Base-by-base conservation (phyloP, 768 basidiomycete species). In the Ramaria rubella region DNA sequence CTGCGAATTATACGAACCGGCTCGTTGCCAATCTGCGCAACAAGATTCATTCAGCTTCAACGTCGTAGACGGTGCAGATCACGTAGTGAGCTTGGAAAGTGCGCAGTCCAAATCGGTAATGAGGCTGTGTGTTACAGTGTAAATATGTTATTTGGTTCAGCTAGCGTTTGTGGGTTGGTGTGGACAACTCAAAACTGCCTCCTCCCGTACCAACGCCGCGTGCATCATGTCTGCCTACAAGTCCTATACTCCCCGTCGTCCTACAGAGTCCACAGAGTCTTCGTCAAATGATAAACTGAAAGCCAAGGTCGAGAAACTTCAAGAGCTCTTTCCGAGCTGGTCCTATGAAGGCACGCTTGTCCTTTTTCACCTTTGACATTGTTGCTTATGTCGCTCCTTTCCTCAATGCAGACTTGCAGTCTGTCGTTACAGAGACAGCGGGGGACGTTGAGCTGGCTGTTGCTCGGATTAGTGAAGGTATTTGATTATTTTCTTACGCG, bases 391-490 rank as follows among this genome's bases (percentile, higher is more conserved):
- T 36, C 29, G 27, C 48, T 55, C 36, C 40, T 57, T 59, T 59
- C 54, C 45, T 44, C 45, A 62, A 48, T 62, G 12, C 58, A 76
- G 90, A 92, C 73, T 79, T 92, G 60, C 76, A 79, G 60, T 82
- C 84, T 6, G 74, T 87, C 52, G 77, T 93, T 44, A 60, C 63
- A 50, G 90, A 93, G 68, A 80, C 81, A 21, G 71, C 69, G 34
- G 90, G 90, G 43, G 87, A 91, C 67, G 72, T 83, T 36, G 70
- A 86, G 60, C 62, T 83, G 55, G 90, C 88, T 43, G 86, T 79
- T 4, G 78, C 77, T n/a, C 78, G 83, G 66, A 88, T 93, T 60
- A 80, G 73, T 54, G 90, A 92, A 67, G 90, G 90, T 88, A 21
- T 8, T 72, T 61, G 2, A 26, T 42, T 15, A 15, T 45, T 36